A percentile compares a stretch with the other conserved stretches of the same genome.
phyloP scores from a whole-genome alignment of 2,329 filamentous ascomycete genomes.

The Calonectria crousiana region DNA sequence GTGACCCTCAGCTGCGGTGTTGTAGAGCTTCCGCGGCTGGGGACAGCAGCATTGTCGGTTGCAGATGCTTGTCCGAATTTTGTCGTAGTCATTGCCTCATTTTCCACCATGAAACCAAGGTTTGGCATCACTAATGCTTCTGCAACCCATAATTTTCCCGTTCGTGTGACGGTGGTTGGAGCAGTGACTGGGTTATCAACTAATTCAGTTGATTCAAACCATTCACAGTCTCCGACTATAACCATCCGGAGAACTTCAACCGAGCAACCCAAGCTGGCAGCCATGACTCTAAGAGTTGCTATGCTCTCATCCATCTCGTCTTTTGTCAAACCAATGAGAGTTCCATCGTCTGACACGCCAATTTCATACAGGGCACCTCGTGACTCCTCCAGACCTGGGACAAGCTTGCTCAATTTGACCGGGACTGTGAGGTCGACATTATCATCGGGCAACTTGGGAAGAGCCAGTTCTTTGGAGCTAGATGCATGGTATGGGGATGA shows the following conservation, averaged over 20 bases:
- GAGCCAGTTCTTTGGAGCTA: constrained; percentile 78
- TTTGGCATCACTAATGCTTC: constrained; percentile 90
- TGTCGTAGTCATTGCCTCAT: constrained; percentile 14
- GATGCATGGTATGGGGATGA: constrained; percentile 92
- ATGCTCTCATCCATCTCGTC: constrained; percentile 96
- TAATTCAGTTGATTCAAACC: constrained; percentile 62
- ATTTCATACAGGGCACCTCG: constrained; percentile 96
- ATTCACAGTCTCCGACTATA: constrained; percentile 87
- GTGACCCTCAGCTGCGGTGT: constrained; percentile 87
- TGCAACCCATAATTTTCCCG: constrained; percentile 82
- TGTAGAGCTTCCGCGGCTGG: constrained; percentile 61
- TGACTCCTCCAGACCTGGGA: constrained; percentile 90
- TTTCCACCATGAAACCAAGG: constrained; percentile 55
- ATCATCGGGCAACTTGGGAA: constrained; percentile 80
- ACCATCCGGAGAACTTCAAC: constrained; percentile 87
- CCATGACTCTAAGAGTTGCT: constrained; percentile 88
- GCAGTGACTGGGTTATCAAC: constrained; percentile 42
- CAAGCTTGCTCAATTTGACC: constrained; percentile 66
- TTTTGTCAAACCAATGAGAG: constrained; percentile 85
- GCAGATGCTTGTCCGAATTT: constrained; percentile 16
- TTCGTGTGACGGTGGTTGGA: constrained; percentile 38
- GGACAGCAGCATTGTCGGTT: constrained; percentile 36
- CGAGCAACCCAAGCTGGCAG: constrained; percentile 87
- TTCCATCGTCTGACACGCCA: constrained; percentile 94
- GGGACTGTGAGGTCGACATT: constrained; percentile 59